A percentile compares a stretch with the other conserved stretches of the same genome.
These are phyloP conservation scores for Naumovozyma castellii DNA, from an alignment of 805 yeast genomes.

Conservation along the genomic window DNA sequence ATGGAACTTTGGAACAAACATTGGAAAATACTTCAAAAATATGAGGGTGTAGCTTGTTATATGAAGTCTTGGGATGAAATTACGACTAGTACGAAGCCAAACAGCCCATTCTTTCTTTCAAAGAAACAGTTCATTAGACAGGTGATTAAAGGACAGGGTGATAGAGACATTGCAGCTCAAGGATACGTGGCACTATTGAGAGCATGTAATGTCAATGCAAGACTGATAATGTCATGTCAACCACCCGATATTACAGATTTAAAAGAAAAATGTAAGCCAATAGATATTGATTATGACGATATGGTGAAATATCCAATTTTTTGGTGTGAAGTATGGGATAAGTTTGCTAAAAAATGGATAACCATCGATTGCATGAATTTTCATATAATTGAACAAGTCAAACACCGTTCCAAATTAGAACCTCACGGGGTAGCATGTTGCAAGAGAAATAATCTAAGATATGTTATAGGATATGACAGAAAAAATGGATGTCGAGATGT, in stretches of 20 bases:
- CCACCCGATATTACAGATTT: constrained; percentile 71
- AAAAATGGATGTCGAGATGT: constrained; percentile 65
- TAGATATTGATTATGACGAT: constrained; percentile 4
- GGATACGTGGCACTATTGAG: constrained; percentile 76
- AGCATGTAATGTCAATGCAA: constrained; percentile 57
- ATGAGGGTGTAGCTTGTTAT: constrained; percentile 29
- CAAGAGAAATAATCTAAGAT: constrained; percentile 46
- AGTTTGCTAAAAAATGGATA: constrained; percentile 62
- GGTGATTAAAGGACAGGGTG: constrained; percentile 47
- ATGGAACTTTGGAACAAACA: constrained; percentile 52
- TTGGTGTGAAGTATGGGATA: constrained; percentile 95
- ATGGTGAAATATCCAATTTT: constrained; percentile 52
- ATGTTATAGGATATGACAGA: constrained; percentile 69
- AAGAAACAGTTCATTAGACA: constrained; percentile 36
- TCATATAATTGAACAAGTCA: constrained; percentile 51
- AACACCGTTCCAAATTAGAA: constrained; percentile 51
- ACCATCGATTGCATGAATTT: constrained; percentile 73
- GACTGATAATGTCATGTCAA: constrained; percentile 77
- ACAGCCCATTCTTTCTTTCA: constrained; percentile 27
- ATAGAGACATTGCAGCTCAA: constrained; percentile 72
- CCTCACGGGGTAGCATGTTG: constrained; percentile 37
- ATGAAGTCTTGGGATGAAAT: constrained; percentile 42
- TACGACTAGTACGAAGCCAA: constrained; percentile 14
- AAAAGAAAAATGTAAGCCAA: constrained; percentile 5
- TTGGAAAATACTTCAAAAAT: constrained; percentile 38